Conservation (phyloP, 148 eudicot species). For the Rhododendron ovatum region DNA sequence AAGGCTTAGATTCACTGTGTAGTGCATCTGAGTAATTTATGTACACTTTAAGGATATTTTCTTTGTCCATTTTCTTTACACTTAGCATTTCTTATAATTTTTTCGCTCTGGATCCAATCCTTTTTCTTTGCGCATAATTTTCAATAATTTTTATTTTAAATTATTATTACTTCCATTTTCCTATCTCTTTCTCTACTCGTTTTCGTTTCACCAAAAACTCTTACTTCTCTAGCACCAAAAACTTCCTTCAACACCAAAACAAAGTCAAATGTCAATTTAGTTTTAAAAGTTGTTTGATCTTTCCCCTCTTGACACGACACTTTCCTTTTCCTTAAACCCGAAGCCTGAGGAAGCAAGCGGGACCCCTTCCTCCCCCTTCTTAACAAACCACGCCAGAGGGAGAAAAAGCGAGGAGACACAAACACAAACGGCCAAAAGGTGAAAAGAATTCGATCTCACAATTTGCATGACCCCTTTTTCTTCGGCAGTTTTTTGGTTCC, state of each 20-base stretch:
- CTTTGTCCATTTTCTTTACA: too few relatives aligned
- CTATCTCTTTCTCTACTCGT: too few relatives aligned
- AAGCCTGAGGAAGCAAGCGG: not conserved
- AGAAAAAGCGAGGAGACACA: conserved; percentile 22
- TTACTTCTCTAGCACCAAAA: too few relatives aligned
- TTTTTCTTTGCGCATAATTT: too few relatives aligned
- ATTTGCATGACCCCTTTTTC: not conserved
- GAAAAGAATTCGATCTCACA: not conserved
- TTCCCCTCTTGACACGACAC: not conserved
- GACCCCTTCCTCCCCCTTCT: not conserved
- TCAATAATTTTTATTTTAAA: too few relatives aligned
- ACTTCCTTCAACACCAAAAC: too few relatives aligned
- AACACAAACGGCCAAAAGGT: conserved; percentile 3
- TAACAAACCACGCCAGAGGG: not conserved
- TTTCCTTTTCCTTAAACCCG: not conserved
- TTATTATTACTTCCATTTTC: too few relatives aligned
- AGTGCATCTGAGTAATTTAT: too few relatives aligned
- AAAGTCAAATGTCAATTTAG: not conserved
- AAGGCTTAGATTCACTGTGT: too few relatives aligned
- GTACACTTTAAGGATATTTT: too few relatives aligned
- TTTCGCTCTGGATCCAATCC: accelerated
- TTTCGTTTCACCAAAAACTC: too few relatives aligned
- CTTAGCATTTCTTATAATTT: too few relatives aligned
- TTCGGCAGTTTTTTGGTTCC: not conserved
- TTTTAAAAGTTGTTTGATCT: not conserved